Percentiles rank a stretch among this genome's conserved stretches.
phyloP scores from a whole-genome alignment of 1,284 basidiomycete species.

The Neotropicomus parvogracilis region DNA sequence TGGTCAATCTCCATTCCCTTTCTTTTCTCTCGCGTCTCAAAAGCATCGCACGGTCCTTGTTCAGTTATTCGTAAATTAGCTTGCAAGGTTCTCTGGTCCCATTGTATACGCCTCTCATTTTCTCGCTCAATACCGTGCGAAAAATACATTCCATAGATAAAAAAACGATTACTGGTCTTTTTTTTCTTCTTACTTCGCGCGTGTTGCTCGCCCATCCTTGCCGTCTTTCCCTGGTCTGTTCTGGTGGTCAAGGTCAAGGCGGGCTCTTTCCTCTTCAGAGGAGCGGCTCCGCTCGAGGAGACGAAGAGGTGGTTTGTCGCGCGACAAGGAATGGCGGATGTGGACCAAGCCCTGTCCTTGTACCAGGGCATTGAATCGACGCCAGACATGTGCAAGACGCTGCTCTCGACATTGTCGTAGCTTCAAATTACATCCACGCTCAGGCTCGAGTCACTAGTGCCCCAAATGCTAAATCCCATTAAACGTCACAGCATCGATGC shows the following conservation, averaged over 20 bases:
- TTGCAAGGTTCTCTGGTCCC: background rate
- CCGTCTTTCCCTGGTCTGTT: slow-evolving; percentile 30
- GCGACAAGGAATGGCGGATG: slow-evolving; percentile 34
- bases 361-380: slow-evolving; percentile 5
- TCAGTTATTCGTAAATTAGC: slow-evolving; percentile 31
- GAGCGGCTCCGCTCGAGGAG: slow-evolving; percentile 37
- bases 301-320: slow-evolving; percentile 48
- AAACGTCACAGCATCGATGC: slow-evolving; percentile 15
- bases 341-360: background rate
- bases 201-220: slow-evolving; percentile 35
- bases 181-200: slow-evolving; percentile 17
- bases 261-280: slow-evolving; percentile 45
- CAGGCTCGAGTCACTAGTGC: background rate
- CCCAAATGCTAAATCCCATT: slow-evolving; percentile 14
- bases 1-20: slow-evolving; percentile 7
- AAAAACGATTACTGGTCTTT: background rate
- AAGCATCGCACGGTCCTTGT: background rate
- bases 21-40: background rate
- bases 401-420: no score
- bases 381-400: slow-evolving; percentile 15
- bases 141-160: slow-evolving; percentile 2
- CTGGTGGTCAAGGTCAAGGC: slow-evolving; percentile 19
- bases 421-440: background rate
- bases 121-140: slow-evolving; percentile 16
- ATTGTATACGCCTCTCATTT: background rate